Base-by-base conservation (phyloP, 768 basidiomycete species). In the Rhizopogon vesiculosus region DNA sequence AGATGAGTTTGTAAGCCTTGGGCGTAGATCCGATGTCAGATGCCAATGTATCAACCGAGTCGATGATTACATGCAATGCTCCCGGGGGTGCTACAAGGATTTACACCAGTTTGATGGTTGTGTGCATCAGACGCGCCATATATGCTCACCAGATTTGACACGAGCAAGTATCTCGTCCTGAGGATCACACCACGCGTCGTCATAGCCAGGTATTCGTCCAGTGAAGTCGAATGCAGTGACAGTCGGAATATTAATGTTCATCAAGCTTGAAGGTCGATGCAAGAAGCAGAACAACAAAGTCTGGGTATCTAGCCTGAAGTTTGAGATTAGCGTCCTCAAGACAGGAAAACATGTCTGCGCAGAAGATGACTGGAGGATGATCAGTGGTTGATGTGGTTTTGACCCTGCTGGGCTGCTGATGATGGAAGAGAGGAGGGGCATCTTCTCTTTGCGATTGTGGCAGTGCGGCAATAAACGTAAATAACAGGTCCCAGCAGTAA, bases 41-140 rank as follows among this genome's bases (percentile, higher is more conserved):
- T 5, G 77, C 64, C 22, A 93, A 69, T 4, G 83, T 86, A 61
- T 91, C 86, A 16, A 84, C 69, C 18, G 89, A 89, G 66, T 93
- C 92, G 38, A 93, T 75, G 51, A 88, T 66, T 22, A 91, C 78
- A 58, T 76, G 79, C 29, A 89, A 56, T n/a, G 85, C 74, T 31
- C 77, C 76, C 31, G 74, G 41, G 31, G 75, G 61, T 45, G 69
- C 79, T 79, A 65, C 50, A 45, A 62, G 15, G 22, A 38, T 38
- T 16, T 25, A 35, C 40, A 41, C 15, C 5, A 49, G 35, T 49
- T 15, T 22, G 46, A 49, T 16, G 3, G 16, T 25, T 19, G 25
- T 38, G 35, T 48, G 16, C 7, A 12, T 29, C n/a, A 42, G 39
- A 49, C 62, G 39, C 54, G 77, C 78, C 70, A 16, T 38, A 38